Base-by-base conservation (phyloP, 2,329 filamentous ascomycete genomes). In the Arachnomyces sp. region DNA sequence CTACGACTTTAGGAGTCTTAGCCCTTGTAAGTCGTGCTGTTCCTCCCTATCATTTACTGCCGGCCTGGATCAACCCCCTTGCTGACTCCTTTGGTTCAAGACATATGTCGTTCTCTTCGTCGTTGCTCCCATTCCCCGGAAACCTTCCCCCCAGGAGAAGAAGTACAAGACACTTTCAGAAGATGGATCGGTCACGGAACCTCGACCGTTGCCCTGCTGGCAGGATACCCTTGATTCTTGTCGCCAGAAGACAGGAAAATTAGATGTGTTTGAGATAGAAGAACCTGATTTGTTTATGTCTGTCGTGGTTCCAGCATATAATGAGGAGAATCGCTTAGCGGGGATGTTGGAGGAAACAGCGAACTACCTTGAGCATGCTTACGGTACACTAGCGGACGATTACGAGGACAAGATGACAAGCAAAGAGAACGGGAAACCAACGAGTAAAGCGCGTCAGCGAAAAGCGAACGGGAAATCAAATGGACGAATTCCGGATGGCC, bases 231-330 rank as follows among this genome's bases (percentile, higher is more conserved):
- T 81, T 75, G 74, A 80, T 25, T 73, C 72, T 36, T 77, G 77
- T 61, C 77, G 74, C 57, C 75, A 69, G 54, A 63, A 71, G 35
- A 68, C 68, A 72, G 52, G 55, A 50, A 49, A 46, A 33, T 44
- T 53, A 52, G 52, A 65, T 47, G 56, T 65, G 46, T 57, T 62
- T 14, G 66, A 65, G 33, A 83, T 93, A 40, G 83, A 88, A 48
- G 74, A 81, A 2, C 77, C 88, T 11, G 80, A 89, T 46, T 66
- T 95, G n/a, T 84, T 84, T 59, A 80, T 98, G 71, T 92, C 85
- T 39, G 80, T 96, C 6, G 87, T 98, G 0, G 82, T 98, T 32
- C 92, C 92, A 0, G 92, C 92, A 7, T 98, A 88, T 73, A 98
- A 98, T 52, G 92, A 98, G 58, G 83, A 90, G 59, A 74, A 84